Evolutionary conservation across 73 alveolate species (phyloP).

Genomic region (Paraurostyla sp.): DNA sequence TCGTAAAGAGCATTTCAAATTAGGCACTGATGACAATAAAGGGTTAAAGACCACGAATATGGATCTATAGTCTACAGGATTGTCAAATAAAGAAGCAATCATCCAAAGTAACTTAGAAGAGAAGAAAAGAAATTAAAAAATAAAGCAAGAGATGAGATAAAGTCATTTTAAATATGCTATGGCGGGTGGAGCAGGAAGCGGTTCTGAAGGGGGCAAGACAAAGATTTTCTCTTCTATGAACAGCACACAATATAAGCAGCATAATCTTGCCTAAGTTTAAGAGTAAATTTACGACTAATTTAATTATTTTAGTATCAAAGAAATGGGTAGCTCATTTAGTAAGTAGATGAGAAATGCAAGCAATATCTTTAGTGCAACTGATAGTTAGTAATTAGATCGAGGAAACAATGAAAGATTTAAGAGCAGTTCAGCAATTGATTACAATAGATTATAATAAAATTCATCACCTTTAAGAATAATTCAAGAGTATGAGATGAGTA

Average conservation of each 20-base stretch:
- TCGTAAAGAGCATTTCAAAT: conserved; percentile 23
- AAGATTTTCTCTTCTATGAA: not conserved
- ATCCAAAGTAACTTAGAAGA: not conserved
- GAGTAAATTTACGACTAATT: not conserved
- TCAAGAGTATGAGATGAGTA: not conserved
- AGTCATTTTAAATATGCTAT: conserved; percentile 35
- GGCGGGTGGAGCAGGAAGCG: no score
- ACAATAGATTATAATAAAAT: not conserved
- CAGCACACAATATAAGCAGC: not conserved
- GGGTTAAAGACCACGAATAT: conserved; percentile 4
- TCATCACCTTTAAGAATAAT: conserved; percentile 2
- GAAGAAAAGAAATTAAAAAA: not conserved
- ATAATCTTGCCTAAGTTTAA: not conserved
- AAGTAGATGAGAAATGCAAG: conserved; percentile 21
- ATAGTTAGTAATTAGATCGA: no score
- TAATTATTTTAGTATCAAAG: not conserved
- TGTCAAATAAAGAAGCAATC: conserved; percentile 8
- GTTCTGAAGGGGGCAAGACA: no score
- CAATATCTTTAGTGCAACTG: not conserved
- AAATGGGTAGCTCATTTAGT: not conserved
- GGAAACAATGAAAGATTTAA: not conserved
- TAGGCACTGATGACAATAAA: conserved; percentile 9
- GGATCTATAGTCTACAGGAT: conserved; percentile 3
- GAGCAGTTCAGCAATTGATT: not conserved
- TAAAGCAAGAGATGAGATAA: conserved; percentile 23